Conservation (phyloP, 768 basidiomycete genomes). For the Heimioporus sp. region DNA sequence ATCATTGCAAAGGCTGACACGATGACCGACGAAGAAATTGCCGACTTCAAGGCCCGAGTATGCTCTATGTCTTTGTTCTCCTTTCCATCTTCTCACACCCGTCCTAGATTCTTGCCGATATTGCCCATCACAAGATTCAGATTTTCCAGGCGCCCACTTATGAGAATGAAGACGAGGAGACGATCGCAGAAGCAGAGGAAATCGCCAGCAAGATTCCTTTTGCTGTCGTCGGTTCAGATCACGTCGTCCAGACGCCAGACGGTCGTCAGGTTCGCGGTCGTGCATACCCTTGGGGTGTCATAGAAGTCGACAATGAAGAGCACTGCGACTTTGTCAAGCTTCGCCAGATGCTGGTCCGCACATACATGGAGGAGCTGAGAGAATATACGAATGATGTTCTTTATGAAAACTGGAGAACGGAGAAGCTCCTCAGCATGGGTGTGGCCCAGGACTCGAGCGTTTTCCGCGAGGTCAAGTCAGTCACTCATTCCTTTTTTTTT, state of each 20-base stretch:
- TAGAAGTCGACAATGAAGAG: slow-evolving; percentile 98
- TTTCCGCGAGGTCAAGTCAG: slow-evolving; percentile 97
- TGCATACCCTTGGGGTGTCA: slow-evolving; percentile 96
- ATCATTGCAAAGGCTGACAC: slow-evolving; percentile 99
- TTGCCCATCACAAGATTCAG: slow-evolving; percentile 91
- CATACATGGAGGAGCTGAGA: slow-evolving; percentile 98
- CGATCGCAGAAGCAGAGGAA: slow-evolving; percentile 94
- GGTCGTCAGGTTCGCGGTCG: slow-evolving; percentile 94
- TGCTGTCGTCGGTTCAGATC: slow-evolving; percentile 94
- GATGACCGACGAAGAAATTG: slow-evolving; percentile 93
- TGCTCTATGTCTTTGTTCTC: slow-evolving; percentile 16
- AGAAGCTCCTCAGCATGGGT: slow-evolving; percentile 96
- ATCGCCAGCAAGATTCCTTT: slow-evolving; percentile 98
- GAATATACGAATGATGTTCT: slow-evolving; percentile 95
- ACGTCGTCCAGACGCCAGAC: slow-evolving; percentile 75
- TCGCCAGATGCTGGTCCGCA: slow-evolving; percentile 97
- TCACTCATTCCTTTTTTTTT: slow-evolving; percentile 32
- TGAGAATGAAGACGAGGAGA: slow-evolving; percentile 98
- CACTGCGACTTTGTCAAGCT: slow-evolving; percentile 99
- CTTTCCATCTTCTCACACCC: background rate
- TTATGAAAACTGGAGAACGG: slow-evolving; percentile 98
- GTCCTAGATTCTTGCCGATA: slow-evolving; percentile 83
- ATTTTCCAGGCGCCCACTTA: slow-evolving; percentile 98
- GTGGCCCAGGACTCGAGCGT: slow-evolving; percentile 96
- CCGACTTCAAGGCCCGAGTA: slow-evolving; percentile 90